Evolutionary conservation across 2,329 filamentous ascomycete species (phyloP), one percentile per base, ranked within the genome.

Genomic region (Xylariaceae sp.): DNA sequence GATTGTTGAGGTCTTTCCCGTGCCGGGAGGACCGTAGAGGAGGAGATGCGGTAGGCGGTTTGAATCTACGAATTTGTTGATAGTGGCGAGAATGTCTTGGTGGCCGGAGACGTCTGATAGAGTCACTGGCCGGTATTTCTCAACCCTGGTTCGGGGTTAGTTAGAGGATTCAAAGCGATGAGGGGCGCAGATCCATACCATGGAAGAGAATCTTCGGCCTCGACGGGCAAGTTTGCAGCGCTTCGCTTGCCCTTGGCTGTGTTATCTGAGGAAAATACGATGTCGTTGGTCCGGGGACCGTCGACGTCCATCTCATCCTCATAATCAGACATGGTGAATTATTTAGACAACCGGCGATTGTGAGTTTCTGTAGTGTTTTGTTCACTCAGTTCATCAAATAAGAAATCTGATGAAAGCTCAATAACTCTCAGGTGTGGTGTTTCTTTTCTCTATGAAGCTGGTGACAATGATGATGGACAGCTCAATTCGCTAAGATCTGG

Each of bases 1-100:
- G 63, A 97, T 90, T 1, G 94, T 99, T 4, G 93, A 97, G 0
- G 94, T 99, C 78, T 99, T 99, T 68, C 94, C 94, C 0, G 94
- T 99, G 61, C 94, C 94, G 0, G 94, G 94, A 4, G 94, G 94
- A 0, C 94, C 94, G 72, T 99, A 99, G 62, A 99, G 88, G 13
- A 99, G 88, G 47, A 99, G 88, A 78, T 99, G 94, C 6, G 94
- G 94, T 56, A 99, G 82, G 67, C 92, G 86, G 76, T 99, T 97
- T 59, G 90, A 84, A 72, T 97, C 92, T 72, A 99, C 85, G 70
- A 99, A 99, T 73, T 92, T 94, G 81, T 97, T 97, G 78, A 99
- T 96, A 1, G 94, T 99, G 3, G 92, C 87, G 64, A 99, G 86
- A 71, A 99, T 97, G 75, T 99, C 94, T 72, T 97, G 89, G 75